Evolutionary conservation across 1,284 basidiomycete genomes (phyloP), one percentile per base, ranked within the genome.

Genomic region (Apiotrichum veenhuisii): DNA sequence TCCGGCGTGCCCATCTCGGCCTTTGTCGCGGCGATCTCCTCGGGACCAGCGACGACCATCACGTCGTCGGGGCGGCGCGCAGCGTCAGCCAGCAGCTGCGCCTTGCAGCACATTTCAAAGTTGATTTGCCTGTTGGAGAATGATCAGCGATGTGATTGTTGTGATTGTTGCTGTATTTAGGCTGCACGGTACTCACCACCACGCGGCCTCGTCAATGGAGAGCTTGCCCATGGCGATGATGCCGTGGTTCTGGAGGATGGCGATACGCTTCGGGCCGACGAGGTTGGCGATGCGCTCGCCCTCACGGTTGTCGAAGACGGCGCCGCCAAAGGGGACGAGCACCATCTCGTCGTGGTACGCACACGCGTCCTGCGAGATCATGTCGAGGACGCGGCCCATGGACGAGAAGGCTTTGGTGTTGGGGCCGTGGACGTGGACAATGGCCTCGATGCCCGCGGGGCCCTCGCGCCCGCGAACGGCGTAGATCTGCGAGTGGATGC

Each of bases 351-450:
- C 65, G 36, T 72, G 58, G 55, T 66, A 74, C 10, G 65, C 64
- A 50, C 72, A 74, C 1, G 65, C 70, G 56, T 74, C 72, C 62
- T 74, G 72, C 42, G 62, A 69, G 64, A 73, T 71, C 69, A 68
- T 71, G 47, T 74, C 72, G 18, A 73, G 61, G 12, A 58, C 57
- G 22, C 71, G 50, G 0, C 71, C 71, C 10, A 74, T 49, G 2
- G 64, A 59, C 1, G 61, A 63, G 56, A 69, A 71, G 10, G 69
- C 68, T 54, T 74, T 74, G 37, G 65, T 64, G 58, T 74, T 52
- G 11, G 72, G 71, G 3, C 72, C 71, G 57, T 74, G 72, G 3
- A 73, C 71, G 52, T 74, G 72, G 1, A 72, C 71, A 34, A 74
- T 62, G 2, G 70, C 61, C 58, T 73, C 66, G 47, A 69, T 61